Evolutionary conservation across 2,329 filamentous ascomycete species (phyloP).

Genomic region (Orbilia javanica): DNA sequence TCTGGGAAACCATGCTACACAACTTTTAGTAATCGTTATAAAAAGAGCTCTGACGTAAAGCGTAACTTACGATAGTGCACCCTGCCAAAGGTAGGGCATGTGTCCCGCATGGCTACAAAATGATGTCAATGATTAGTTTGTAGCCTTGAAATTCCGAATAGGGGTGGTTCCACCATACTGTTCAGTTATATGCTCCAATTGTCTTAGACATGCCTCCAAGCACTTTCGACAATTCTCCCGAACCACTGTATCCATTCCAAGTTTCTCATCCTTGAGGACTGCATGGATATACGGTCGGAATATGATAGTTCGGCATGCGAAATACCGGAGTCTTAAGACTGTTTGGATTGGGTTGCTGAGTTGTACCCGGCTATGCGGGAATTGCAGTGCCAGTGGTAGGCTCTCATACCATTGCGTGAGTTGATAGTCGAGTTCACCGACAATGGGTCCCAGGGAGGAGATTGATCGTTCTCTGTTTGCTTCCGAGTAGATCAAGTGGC

Average conservation of each 20-base stretch:
- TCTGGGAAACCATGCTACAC: slow-evolving; percentile 78
- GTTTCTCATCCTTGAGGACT: slow-evolving; percentile 81
- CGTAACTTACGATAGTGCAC: slow-evolving; percentile 73
- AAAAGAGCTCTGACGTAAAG: neutral
- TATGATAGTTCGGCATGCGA: slow-evolving; percentile 87
- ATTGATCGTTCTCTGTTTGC: slow-evolving; percentile 69
- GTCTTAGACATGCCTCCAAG: slow-evolving; percentile 81
- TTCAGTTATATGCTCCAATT: slow-evolving; percentile 81
- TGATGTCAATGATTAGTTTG: slow-evolving; percentile 1
- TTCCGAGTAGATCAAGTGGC: slow-evolving; percentile 82
- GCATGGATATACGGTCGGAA: slow-evolving; percentile 86
- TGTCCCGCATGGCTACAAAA: slow-evolving; percentile 78
- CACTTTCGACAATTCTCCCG: slow-evolving; percentile 84
- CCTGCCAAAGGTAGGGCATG: slow-evolving; percentile 88
- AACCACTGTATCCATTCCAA: slow-evolving; percentile 78
- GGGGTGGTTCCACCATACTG: slow-evolving; percentile 71
- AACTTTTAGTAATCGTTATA: slow-evolving; percentile 7
- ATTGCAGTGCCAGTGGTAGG: slow-evolving; percentile 79
- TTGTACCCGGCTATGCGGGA: slow-evolving; percentile 77
- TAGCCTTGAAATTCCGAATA: neutral
- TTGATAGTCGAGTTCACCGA: slow-evolving; percentile 84
- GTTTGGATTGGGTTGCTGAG: slow-evolving; percentile 82
- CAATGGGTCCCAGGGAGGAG: slow-evolving; percentile 80
- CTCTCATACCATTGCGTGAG: slow-evolving; percentile 87
- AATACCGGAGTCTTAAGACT: slow-evolving; percentile 82